Base-by-base conservation (phyloP, 148 eudicot species). In the Selenicereus undatus region DNA sequence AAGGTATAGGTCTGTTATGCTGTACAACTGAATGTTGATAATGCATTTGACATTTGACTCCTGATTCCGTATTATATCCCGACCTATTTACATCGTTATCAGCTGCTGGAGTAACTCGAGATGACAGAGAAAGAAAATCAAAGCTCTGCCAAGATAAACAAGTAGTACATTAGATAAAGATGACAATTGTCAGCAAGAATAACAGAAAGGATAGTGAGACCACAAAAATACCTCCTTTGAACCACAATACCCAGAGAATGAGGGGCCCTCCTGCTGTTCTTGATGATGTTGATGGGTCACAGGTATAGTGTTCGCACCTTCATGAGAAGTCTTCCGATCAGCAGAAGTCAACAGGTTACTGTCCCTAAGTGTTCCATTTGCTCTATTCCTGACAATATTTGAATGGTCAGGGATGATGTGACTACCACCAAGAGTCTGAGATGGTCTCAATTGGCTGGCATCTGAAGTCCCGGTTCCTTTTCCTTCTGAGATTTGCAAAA, bases 91-190 rank as follows among this genome's bases (percentile, higher is more conserved):
- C 77, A 72, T 79, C 70, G 58, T 62, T 51, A 30, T 77, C 75
- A 75, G 78, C 74, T 75, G 81, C 86, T 80, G 84, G 24, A 39
- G 75, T 80, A 80, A 52, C 79, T 83, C 90, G 80, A 60, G 83
- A 73, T 52, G 87, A 88, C 79, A 91, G 73, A 32, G 94, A 86
- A 45, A 89, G 81, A 81, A 89, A 89, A 86, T 87, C 87, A 64
- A 74, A 83, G 79, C 84, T 79, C 97, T 92, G 92, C 83, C 54
- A 83, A 75, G 74, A 79, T 11, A 43, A 74, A 13, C 26, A 56
- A 75, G 78, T 52, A 42, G 77, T 54, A 43, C 12, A 48, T 66
- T 35, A 77, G 81, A 66, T 78, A 45, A 80, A 70, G 51, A 78
- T 60, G 4, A 79, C 17, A 78, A 35, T 39, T 29, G n/a, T 17